These are phyloP conservation scores for Atractiella rhizophila DNA, from an alignment of 768 basidiomycete species.

Conservation along the genomic window DNA sequence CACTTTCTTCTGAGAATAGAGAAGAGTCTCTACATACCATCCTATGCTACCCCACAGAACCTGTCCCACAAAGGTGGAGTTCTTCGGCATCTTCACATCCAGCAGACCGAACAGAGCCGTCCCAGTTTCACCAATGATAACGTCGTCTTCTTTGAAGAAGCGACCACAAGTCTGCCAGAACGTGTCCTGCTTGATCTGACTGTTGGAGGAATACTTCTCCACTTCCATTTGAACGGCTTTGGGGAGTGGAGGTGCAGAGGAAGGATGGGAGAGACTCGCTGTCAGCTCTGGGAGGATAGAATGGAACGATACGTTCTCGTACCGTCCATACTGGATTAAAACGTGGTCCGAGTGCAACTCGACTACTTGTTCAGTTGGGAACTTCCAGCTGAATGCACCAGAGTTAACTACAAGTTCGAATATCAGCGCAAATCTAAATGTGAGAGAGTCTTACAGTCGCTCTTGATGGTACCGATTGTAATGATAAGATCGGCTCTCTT, in stretches of 20 bases:
- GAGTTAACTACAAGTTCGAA: constrained; percentile 23
- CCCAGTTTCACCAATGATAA: constrained; percentile 72
- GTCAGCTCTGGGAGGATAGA: constrained; percentile 18
- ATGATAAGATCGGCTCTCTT: constrained; percentile 49
- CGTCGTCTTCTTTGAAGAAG: constrained; percentile 20
- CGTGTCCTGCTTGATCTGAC: constrained; percentile 25
- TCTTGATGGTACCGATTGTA: constrained; percentile 28
- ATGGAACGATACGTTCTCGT: constrained; percentile 17
- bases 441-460: constrained; percentile 71
- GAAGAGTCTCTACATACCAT: no score
- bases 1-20: no score
- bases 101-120: constrained; percentile 67
- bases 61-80: constrained; percentile 41
- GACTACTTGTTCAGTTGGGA: constrained; percentile 9
- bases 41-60: constrained; percentile 63
- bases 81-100: constrained; percentile 51
- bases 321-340: constrained; percentile 12
- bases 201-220: constrained; percentile 33
- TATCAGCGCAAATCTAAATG: constrained; percentile 57
- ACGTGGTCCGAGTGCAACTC: constrained; percentile 39
- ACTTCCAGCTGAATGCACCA: constrained; percentile 2
- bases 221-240: background rate
- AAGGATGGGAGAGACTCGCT: no score
- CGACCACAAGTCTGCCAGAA: constrained; percentile 15
- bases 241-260: no score